Conservation (phyloP, 345 rosid genomes). For the Gossypium anomalum region DNA sequence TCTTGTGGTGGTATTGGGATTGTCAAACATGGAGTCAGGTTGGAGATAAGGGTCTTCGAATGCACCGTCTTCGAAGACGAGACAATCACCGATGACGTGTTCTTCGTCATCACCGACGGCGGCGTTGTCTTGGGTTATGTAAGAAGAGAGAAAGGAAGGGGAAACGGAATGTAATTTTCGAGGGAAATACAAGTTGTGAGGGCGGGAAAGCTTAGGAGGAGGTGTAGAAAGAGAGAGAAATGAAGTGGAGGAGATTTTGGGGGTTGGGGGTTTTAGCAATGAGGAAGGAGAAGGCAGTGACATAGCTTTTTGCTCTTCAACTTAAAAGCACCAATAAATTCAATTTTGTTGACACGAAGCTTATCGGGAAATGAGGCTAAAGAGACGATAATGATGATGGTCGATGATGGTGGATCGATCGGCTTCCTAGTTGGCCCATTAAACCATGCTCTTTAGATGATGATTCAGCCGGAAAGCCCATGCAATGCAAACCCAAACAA, state of each 20-base stretch:
- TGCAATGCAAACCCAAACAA: too few species aligned
- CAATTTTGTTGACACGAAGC: neutral
- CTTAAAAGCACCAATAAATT: neutral
- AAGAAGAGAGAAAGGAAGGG: constrained; percentile 35
- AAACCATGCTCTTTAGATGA: too few species aligned
- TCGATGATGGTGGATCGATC: neutral
- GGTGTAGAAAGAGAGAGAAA: neutral
- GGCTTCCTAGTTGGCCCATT: neutral
- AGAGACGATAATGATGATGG: neutral
- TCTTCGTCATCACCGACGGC: constrained; percentile 35
- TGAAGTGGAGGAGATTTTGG: neutral
- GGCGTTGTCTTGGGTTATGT: constrained; percentile 22
- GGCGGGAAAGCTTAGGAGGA: neutral
- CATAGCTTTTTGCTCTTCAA: neutral
- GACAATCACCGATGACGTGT: constrained; percentile 71
- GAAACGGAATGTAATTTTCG: constrained; percentile 34
- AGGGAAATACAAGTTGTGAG: constrained; percentile 15
- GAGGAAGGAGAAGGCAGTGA: neutral
- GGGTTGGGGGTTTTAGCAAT: constrained; percentile 11
- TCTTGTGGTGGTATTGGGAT: neutral
- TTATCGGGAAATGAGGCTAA: neutral
- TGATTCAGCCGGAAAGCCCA: too few species aligned
- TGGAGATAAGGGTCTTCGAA: constrained; percentile 74
- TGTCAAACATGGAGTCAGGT: constrained; percentile 7
- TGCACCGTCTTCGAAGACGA: constrained; percentile 83